These are phyloP conservation scores for Aspergillus olivimuriae DNA, from an alignment of 495 filamentous ascomycete genomes.

Conservation along the genomic window DNA sequence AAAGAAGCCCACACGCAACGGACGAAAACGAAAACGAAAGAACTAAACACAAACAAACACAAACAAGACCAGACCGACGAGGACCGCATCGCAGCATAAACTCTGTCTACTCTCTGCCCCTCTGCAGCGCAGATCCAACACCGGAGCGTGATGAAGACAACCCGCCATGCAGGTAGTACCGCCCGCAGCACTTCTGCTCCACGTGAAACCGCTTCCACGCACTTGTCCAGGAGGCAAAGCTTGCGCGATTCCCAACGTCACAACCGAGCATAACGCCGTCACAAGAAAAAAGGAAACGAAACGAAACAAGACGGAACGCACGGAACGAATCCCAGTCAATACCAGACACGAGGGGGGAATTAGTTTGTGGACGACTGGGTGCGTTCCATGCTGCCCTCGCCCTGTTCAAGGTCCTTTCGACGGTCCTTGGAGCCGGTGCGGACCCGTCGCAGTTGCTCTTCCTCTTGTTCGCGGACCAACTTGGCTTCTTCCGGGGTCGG, in stretches of 20 bases:
- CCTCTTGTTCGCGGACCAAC: conserved; percentile 28
- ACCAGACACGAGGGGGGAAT: neutral
- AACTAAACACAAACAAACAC: neutral
- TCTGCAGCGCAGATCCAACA: no score
- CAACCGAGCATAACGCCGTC: no score
- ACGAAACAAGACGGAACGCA: neutral
- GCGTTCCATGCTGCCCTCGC: no score
- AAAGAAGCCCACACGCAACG: no score
- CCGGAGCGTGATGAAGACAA: neutral
- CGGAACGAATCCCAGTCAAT: neutral
- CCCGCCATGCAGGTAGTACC: conserved; percentile 6
- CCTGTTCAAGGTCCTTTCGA: conserved; percentile 28
- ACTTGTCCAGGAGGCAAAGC: no score
- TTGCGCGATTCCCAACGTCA: neutral
- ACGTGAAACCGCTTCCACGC: neutral
- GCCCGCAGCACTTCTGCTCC: conserved; percentile 15
- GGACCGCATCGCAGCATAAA: neutral
- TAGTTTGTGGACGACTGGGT: no score
- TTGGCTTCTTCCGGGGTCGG: conserved; percentile 35
- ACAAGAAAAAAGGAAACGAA: neutral
- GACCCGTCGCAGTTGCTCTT: conserved; percentile 29
- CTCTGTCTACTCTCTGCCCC: no score
- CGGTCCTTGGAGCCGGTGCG: conserved; percentile 33
- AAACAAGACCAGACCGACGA: neutral
- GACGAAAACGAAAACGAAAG: neutral